These are phyloP conservation scores for Telfairia occidentalis DNA, from an alignment of 331 rosid species.

Conservation along the genomic window DNA sequence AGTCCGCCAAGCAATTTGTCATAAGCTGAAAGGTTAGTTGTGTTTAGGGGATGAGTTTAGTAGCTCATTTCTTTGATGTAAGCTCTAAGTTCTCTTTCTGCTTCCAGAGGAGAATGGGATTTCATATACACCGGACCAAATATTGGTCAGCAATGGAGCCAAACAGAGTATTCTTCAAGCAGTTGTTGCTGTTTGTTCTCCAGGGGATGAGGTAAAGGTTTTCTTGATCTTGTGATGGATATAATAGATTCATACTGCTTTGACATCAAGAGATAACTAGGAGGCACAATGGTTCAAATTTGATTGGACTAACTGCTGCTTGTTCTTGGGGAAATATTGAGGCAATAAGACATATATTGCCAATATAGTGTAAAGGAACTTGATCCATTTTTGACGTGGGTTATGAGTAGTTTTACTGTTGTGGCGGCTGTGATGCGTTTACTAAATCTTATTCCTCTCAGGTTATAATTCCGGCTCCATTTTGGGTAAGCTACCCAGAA, in stretches of 20 bases:
- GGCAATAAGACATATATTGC: not conserved
- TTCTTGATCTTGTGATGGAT: not conserved
- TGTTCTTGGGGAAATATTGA: not conserved
- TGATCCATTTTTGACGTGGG: not conserved
- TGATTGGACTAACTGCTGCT: not conserved
- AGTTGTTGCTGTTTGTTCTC: conserved; percentile 72
- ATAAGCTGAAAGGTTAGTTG: conserved; percentile 57
- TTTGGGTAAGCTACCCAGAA: conserved; percentile 91
- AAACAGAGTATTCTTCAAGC: conserved; percentile 78
- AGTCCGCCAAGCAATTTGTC: conserved; percentile 72
- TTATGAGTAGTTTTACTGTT: not conserved
- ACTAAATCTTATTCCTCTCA: conserved; percentile 16
- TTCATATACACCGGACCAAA: conserved; percentile 61
- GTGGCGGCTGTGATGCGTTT: not conserved
- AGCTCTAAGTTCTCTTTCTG: not conserved
- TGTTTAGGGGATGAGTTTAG: not conserved
- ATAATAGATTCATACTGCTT: not conserved
- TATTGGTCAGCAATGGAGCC: conserved; percentile 80
- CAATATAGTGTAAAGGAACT: not conserved
- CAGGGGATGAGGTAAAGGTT: conserved; percentile 61
- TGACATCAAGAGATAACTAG: not conserved
- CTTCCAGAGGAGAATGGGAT: conserved; percentile 73
- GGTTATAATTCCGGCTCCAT: conserved; percentile 95
- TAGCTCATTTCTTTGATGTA: not conserved
- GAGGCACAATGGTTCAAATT: not conserved